Conservation (phyloP, 495 filamentous ascomycete genomes). For the Talaromyces borbonicus region DNA sequence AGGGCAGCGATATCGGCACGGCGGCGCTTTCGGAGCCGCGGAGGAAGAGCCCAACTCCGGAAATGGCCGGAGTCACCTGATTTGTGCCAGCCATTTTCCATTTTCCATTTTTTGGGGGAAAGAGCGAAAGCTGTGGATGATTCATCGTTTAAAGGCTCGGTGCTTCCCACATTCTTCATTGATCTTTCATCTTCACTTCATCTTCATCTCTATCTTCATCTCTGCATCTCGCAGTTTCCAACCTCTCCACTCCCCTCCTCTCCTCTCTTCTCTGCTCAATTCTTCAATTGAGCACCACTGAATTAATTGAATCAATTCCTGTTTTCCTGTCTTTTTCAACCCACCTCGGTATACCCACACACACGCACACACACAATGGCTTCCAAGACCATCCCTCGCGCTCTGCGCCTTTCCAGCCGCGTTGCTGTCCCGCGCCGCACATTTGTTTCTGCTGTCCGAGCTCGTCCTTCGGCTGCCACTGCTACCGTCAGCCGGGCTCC, state of each 20-base stretch:
- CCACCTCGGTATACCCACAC: slow-evolving; percentile 12
- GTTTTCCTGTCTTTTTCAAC: slow-evolving; percentile 15
- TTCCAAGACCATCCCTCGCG: slow-evolving; percentile 39
- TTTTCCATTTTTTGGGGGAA: slow-evolving; percentile 11
- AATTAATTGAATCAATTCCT: too few relatives aligned
- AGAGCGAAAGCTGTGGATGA: slow-evolving; percentile 6
- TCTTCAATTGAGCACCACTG: too few relatives aligned
- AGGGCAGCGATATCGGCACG: too few relatives aligned
- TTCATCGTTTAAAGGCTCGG: slow-evolving; percentile 12
- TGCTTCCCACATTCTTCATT: slow-evolving; percentile 14
- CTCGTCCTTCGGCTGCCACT: slow-evolving; percentile 1
- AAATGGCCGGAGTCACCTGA: slow-evolving; percentile 9
- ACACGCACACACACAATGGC: slow-evolving; percentile 58
- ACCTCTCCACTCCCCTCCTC: too few relatives aligned
- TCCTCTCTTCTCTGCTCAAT: too few relatives aligned
- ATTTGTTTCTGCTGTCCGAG: slow-evolving; percentile 47
- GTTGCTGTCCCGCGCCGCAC: slow-evolving; percentile 55
- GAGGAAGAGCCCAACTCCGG: slow-evolving; percentile 28
- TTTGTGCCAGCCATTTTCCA: slow-evolving; percentile 12
- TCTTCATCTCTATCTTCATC: too few relatives aligned
- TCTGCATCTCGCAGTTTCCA: too few relatives aligned
- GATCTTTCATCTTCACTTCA: slow-evolving; percentile 13
- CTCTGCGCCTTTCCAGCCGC: slow-evolving; percentile 24
- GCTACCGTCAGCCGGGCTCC: slow-evolving; percentile 37
- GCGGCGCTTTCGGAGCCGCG: slow-evolving; percentile 27